A percentile compares a stretch with the other conserved stretches of the same genome.
Evolutionary conservation across 257 asterid genomes (phyloP).

Genomic region (Solanum pimpinellifolium): DNA sequence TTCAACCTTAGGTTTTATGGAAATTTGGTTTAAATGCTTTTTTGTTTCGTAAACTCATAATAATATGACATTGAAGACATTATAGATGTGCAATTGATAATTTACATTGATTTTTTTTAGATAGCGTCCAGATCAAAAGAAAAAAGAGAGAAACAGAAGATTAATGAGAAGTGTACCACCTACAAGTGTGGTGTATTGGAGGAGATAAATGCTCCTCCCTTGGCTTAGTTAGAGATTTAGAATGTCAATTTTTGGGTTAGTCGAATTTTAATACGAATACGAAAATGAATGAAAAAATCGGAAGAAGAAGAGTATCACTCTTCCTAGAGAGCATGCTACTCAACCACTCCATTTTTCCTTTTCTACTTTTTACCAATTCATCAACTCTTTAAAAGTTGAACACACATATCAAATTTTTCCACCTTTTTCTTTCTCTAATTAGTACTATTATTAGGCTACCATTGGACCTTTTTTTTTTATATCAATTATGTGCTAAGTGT

Average conservation of each 20-base stretch:
- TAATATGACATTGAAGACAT: too few species aligned
- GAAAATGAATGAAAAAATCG: too few species aligned
- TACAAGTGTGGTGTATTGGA: too few species aligned
- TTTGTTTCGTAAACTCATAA: not conserved
- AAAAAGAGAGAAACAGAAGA: not conserved
- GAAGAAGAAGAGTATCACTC: not conserved
- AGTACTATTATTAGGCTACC: not conserved
- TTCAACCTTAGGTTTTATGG: not conserved
- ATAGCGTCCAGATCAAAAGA: not conserved
- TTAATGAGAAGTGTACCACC: not conserved
- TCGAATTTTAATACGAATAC: too few species aligned
- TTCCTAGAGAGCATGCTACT: not conserved
- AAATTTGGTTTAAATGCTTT: not conserved
- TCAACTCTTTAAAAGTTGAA: not conserved
- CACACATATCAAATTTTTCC: not conserved
- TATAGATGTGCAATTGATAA: not conserved
- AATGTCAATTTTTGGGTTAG: accelerated
- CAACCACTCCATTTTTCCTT: not conserved
- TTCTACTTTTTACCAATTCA: not conserved
- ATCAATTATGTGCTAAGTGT: not conserved
- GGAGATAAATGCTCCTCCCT: not conserved
- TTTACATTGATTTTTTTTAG: not conserved
- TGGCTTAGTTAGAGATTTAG: too few species aligned
- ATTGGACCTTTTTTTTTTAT: not conserved
- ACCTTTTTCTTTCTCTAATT: not conserved